Conservation (phyloP, 805 yeast genomes). For the Alloascoidea africana region DNA sequence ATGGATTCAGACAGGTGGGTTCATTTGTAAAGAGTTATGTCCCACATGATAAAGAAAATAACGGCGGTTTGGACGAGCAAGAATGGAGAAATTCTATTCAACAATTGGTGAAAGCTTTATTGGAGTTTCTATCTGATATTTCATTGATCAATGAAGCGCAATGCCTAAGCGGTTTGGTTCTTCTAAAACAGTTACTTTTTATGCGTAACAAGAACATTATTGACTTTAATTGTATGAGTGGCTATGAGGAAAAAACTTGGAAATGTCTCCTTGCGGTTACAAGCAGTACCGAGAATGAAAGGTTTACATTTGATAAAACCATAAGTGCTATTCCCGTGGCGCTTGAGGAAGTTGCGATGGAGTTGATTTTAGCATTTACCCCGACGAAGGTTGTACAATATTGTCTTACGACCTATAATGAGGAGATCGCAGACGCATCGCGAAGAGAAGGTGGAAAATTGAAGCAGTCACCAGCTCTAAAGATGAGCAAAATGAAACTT, state of each 20-base stretch:
- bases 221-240: not conserved
- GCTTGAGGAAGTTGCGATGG: not conserved
- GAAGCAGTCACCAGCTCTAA: no score
- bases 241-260: not conserved
- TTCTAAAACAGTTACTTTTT: not conserved
- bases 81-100: not conserved
- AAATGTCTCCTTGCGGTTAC: not conserved
- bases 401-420: not conserved
- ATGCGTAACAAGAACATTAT: no score
- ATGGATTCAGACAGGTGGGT: conserved; percentile 11
- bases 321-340: not conserved
- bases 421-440: not conserved
- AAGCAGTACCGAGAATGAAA: not conserved
- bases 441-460: no score
- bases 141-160: not conserved
- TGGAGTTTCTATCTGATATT: not conserved
- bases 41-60: no score
- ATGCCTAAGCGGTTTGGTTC: not conserved
- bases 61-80: not conserved
- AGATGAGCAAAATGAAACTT: no score
- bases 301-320: not conserved
- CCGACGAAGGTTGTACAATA: not conserved
- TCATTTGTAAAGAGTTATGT: conserved; percentile 2
- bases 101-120: not conserved
- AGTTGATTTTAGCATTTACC: not conserved